Conservation (phyloP, 176 grass and related monocot species). For the Dactylis glomerata region DNA sequence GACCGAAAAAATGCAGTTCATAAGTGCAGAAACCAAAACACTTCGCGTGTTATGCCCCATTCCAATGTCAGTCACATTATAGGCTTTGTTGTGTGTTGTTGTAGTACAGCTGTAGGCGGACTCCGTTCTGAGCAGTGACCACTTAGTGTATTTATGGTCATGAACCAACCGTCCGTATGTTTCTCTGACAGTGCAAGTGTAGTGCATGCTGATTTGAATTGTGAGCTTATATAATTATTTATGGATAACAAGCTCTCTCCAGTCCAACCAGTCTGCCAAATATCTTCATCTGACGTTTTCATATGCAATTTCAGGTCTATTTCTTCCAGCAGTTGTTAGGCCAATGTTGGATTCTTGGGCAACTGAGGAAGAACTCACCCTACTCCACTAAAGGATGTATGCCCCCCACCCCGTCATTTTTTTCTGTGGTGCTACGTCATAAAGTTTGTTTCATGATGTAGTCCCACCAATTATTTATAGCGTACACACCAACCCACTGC, state of each 20-base stretch:
- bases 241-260: neutral
- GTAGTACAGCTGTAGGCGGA: neutral
- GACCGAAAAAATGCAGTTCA: neutral
- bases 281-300: slow-evolving; percentile 1
- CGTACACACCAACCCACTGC: too few species aligned
- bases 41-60: neutral
- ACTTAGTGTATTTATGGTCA: neutral
- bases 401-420: neutral
- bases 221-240: neutral
- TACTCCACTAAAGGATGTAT: slow-evolving; percentile 76
- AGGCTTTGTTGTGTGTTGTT: neutral
- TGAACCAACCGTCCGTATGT: neutral
- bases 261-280: neutral
- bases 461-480: too few species aligned
- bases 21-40: neutral
- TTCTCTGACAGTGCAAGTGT: neutral
- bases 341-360: slow-evolving; percentile 91
- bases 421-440: neutral
- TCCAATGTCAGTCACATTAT: neutral
- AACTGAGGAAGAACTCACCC: slow-evolving; percentile 59
- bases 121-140: neutral
- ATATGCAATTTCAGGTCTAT: slow-evolving; percentile 69
- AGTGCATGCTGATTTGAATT: neutral
- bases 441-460: neutral
- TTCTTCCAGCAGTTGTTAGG: slow-evolving; percentile 91